phyloP scores from a whole-genome alignment of 345 rosid species.

The Sonneratia caseolaris region DNA sequence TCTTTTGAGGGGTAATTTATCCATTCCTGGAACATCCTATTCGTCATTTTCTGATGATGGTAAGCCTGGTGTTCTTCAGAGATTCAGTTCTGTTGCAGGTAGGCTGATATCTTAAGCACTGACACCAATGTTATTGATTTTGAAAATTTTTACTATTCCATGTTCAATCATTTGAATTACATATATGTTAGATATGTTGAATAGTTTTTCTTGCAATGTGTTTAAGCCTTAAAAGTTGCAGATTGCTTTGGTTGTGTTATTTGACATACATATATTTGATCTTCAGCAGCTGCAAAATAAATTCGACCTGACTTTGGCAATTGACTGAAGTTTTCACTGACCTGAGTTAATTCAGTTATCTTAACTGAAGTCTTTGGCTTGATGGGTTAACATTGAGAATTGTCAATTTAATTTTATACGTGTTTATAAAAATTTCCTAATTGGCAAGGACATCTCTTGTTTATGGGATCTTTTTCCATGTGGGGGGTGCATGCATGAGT shows the following conservation, averaged over 20 bases:
- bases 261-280: not conserved
- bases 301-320: not conserved
- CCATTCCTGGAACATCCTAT: constrained; percentile 37
- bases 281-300: not conserved
- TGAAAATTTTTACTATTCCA: not conserved
- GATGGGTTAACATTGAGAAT: not conserved
- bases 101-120: constrained; percentile 15
- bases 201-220: not conserved
- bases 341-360: not conserved
- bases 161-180: not conserved
- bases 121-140: not conserved
- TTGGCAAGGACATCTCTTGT: too few species aligned
- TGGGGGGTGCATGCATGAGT: too few species aligned
- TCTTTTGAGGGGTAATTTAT: constrained; percentile 40
- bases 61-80: constrained; percentile 72
- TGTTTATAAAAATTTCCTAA: not conserved
- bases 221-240: not conserved
- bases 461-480: too few species aligned
- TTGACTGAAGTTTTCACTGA: not conserved
- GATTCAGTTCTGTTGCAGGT: constrained; percentile 94
- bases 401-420: too few species aligned
- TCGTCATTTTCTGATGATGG: constrained; percentile 41
- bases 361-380: not conserved
- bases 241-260: not conserved
- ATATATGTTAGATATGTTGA: not conserved